Conservation (phyloP, 192 early-diverging fungal genomes). For the Coemansia sp. region DNA sequence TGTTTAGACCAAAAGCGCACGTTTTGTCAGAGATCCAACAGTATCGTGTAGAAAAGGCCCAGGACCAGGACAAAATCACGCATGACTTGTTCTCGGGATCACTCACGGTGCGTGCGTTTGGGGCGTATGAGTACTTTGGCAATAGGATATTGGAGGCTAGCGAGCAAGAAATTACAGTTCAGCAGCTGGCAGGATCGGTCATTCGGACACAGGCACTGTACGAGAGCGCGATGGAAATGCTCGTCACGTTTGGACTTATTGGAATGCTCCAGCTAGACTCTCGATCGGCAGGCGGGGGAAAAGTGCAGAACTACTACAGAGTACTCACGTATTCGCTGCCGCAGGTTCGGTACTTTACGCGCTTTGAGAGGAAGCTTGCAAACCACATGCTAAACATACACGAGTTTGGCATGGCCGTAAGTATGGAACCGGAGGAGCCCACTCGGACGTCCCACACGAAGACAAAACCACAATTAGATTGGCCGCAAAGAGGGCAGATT, state of each 20-base stretch:
- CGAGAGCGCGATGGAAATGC: slow-evolving; percentile 10
- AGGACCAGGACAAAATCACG: background rate
- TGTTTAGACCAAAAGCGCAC: background rate
- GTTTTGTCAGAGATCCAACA: slow-evolving; percentile 12
- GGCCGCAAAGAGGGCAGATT: slow-evolving; percentile 22
- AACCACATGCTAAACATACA: slow-evolving; percentile 20
- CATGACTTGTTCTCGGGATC: slow-evolving; percentile 30
- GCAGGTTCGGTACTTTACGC: slow-evolving; percentile 8
- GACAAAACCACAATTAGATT: background rate
- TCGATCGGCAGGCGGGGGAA: background rate
- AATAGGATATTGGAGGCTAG: slow-evolving; percentile 4
- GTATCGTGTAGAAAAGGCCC: background rate
- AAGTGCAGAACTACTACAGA: slow-evolving; percentile 24
- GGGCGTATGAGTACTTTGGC: slow-evolving; percentile 10
- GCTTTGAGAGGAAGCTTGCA: background rate
- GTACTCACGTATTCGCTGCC: slow-evolving; percentile 13
- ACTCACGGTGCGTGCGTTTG: slow-evolving; percentile 25
- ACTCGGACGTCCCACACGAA: background rate
- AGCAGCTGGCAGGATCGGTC: slow-evolving; percentile 21
- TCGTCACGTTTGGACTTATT: slow-evolving; percentile 12
- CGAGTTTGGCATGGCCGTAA: slow-evolving; percentile 16
- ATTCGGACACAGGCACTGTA: slow-evolving; percentile 1
- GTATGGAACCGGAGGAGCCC: slow-evolving; percentile 15
- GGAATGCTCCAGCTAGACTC: slow-evolving; percentile 11
- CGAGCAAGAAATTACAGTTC: background rate